phyloP scores from a whole-genome alignment of 2,329 filamentous ascomycete genomes.

The Byssochlamys sp. region DNA sequence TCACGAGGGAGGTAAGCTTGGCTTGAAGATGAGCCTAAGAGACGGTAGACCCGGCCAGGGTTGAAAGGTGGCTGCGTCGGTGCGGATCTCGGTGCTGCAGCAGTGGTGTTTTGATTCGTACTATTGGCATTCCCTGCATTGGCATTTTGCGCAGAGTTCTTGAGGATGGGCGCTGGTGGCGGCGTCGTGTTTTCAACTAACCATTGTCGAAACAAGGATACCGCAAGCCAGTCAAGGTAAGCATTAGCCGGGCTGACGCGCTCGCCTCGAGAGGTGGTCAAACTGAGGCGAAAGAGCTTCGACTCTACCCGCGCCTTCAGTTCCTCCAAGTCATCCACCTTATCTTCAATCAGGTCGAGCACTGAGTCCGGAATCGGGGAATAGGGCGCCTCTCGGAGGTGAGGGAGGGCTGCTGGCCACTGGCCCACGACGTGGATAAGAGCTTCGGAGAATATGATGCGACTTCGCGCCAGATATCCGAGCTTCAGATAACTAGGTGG shows the following conservation, averaged over 20 bases:
- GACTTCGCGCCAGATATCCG: constrained; percentile 73
- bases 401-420: constrained; percentile 73
- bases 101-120: constrained; percentile 10
- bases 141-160: constrained; percentile 18
- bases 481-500: constrained; percentile 85
- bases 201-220: constrained; percentile 85
- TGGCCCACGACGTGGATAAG: constrained; percentile 89
- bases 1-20: constrained; percentile 67
- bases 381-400: constrained; percentile 51
- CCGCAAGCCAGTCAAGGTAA: constrained; percentile 81
- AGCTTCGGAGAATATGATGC: constrained; percentile 76
- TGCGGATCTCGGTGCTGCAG: constrained; percentile 12
- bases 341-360: constrained; percentile 84
- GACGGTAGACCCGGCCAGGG: constrained; percentile 63
- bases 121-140: constrained; percentile 6
- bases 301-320: constrained; percentile 69
- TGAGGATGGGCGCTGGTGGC: constrained; percentile 45
- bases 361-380: constrained; percentile 61
- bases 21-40: constrained; percentile 56
- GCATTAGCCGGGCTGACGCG: constrained; percentile 68
- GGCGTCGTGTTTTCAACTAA: constrained; percentile 80
- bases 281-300: constrained; percentile 68
- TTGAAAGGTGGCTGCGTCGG: constrained; percentile 20
- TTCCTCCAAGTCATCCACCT: constrained; percentile 84
- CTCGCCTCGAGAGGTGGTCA: constrained; percentile 72